Percentiles rank a stretch among this genome's conserved stretches.
These are phyloP conservation scores for Paramyrothecium sp. DNA, from an alignment of 2,329 filamentous ascomycete species.

Conservation along the genomic window DNA sequence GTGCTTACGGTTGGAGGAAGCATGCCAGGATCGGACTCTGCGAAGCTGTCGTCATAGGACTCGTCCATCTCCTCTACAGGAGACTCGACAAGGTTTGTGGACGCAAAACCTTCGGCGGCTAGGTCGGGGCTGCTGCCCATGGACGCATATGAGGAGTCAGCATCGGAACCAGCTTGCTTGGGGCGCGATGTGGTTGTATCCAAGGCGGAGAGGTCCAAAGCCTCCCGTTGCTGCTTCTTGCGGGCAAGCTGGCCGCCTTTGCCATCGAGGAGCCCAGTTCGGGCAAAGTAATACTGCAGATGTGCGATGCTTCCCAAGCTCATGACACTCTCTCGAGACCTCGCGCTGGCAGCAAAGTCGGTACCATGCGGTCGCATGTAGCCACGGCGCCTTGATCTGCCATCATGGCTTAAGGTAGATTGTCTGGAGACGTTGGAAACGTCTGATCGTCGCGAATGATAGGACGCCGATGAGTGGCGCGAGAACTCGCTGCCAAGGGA, in stretches of 20 bases:
- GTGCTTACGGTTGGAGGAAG: conserved; percentile 97
- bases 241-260: conserved; percentile 85
- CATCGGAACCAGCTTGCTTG: conserved; percentile 43
- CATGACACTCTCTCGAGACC: conserved; percentile 90
- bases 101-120: conserved; percentile 34
- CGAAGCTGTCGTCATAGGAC: conserved; percentile 53
- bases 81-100: conserved; percentile 42
- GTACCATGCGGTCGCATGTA: conserved; percentile 87
- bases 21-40: conserved; percentile 71
- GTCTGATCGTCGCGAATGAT: conserved; percentile 43
- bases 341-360: conserved; percentile 86
- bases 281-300: conserved; percentile 96
- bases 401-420: conserved; percentile 43
- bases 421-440: conserved; percentile 37
- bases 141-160: conserved; percentile 60
- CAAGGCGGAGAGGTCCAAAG: conserved; percentile 56
- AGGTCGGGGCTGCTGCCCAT: conserved; percentile 59
- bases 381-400: conserved; percentile 61
- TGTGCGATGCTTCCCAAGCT: conserved; percentile 95
- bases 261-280: conserved; percentile 88
- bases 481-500: conserved; percentile 59
- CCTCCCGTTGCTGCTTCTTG: conserved; percentile 61
- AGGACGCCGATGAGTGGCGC: conserved; percentile 64
- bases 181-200: conserved; percentile 32
- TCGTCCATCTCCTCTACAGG: conserved; percentile 43